Base-by-base conservation (phyloP, 2,329 filamentous ascomycete species). In the Diaporthe longicolla region DNA sequence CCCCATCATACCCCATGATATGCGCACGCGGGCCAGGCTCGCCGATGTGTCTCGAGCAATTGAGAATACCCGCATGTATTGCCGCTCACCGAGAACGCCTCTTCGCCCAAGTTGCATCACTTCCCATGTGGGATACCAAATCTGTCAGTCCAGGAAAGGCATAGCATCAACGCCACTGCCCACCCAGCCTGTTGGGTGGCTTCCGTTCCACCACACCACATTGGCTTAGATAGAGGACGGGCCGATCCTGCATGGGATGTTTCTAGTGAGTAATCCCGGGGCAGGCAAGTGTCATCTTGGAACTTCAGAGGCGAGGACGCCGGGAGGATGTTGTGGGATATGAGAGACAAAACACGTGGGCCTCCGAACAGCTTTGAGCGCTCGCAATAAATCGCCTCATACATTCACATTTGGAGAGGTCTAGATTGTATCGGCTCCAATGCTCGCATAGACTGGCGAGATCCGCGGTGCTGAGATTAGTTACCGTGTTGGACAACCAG, bases 81-180 rank as follows among this genome's bases (percentile, higher is more conserved):
- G 21, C 63, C 63, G 45, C 45, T 66, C 63, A 66, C 63, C 63
- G 63, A 66, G 45, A 37, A 9, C 63, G 63, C 63, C 63, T 52
- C 61, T 19, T 26, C 45, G 21, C 8, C 43, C 26, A 66, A 17
- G 43, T 1, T 35, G 43, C 43, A 50, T 66, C 61, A 50, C 43
- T 26, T n/a, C 45, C 45, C 43, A 15, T 52, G 61, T 66, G 32
- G 13, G 17, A 66, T 37, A 19, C 24, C 21, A 15, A 17, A n/a
- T 52, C 19, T 66, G 63, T 13, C 15, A 3, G 8, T 35, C 45
- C 61, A 24, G 11, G 61, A 66, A 66, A 21, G 45, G 63, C 1
- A 37, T 66, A 66, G 63, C 45, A 52, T 8, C 63, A 19, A 50
- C 63, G 43, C 45, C 63, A 66, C 45, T 19, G 29, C 21, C 45